Base-by-base conservation (phyloP, 2,329 filamentous ascomycete genomes). In the Metarhizium humberi region DNA sequence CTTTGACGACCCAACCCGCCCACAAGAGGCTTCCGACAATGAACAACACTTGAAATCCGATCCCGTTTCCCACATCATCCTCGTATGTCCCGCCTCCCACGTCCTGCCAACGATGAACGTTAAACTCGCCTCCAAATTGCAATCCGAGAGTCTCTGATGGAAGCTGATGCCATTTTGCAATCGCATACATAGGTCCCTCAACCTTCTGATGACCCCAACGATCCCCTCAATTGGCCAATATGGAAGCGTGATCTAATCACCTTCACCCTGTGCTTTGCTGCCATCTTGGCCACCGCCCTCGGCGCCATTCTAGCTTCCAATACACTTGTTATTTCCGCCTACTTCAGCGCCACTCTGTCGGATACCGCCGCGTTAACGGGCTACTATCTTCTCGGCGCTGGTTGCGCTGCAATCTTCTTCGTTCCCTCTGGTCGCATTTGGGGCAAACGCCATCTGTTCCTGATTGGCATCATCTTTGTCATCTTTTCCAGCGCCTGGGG, bases 391-490 rank as follows among this genome's bases (percentile, higher is more conserved):
- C 81, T 92, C 32, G 92, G 90, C 20, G 88, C 90, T 3, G 91
- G 90, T 11, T 75, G 90, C 14, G 87, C 87, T 1, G 91, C 89
- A 52, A 83, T 94, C 68, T 78, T 96, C 60, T 92, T 92, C 70
- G 91, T 96, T 3, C 89, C 92, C 0, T 89, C 87, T 1, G 90
- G 89, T 20, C 83, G 92, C 56, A 86, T 96, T 59, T 96, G 90
- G 88, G 92, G 92, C 43, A 96, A 96, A 71, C 81, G 92, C 45
- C 92, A 96, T 73, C 74, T 91, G 16, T 96, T 95, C 68, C 72
- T 96, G 30, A 63, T 95, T 2, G 91, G 90, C 7, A 85, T 86
- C 49, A 60, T 88, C 50, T 78, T 95, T 56, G 78, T 95, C 63
- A 79, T 95, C 46, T 75, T 80, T 47, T 87, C 86, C 56, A 88